phyloP scores from a whole-genome alignment of 202 grass and related monocot species.

The Musa balbisiana region DNA sequence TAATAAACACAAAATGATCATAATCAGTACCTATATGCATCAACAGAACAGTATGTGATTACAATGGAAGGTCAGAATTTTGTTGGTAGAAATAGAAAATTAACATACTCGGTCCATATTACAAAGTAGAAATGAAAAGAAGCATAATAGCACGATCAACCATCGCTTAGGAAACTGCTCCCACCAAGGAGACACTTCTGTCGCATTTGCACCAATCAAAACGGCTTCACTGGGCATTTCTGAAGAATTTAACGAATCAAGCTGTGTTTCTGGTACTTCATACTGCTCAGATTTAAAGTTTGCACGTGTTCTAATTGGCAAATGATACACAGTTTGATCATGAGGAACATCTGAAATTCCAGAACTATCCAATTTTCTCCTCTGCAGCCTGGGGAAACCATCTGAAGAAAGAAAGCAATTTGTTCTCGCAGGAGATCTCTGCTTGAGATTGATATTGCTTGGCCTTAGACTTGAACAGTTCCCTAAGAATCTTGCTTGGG shows the following conservation, averaged over 20 bases:
- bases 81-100: not conserved
- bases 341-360: conserved; percentile 10
- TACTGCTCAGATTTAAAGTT: conserved; percentile 66
- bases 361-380: conserved; percentile 38
- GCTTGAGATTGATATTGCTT: conserved; percentile 28
- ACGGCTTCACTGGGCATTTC: conserved; percentile 47
- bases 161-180: conserved; percentile 73
- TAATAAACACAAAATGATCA: not conserved
- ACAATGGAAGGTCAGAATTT: not conserved
- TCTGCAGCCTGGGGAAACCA: conserved; percentile 34
- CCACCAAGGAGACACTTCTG: conserved; percentile 59
- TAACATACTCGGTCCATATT: conserved; percentile 95
- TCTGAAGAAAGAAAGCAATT: conserved; percentile 46
- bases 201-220: conserved; percentile 32
- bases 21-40: not conserved
- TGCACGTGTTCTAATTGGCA: conserved; percentile 34
- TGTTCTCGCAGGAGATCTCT: conserved; percentile 28
- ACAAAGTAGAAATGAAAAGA: conserved; percentile 83
- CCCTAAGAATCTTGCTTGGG: conserved; percentile 1
- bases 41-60: not conserved
- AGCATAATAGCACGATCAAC: conserved; percentile 73
- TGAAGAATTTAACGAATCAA: conserved; percentile 32
- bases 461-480: conserved; percentile 14
- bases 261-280: conserved; percentile 47
- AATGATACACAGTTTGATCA: conserved; percentile 27